These are phyloP conservation scores for Barnettozyma californica DNA, from an alignment of 805 yeast species.

Conservation along the genomic window DNA sequence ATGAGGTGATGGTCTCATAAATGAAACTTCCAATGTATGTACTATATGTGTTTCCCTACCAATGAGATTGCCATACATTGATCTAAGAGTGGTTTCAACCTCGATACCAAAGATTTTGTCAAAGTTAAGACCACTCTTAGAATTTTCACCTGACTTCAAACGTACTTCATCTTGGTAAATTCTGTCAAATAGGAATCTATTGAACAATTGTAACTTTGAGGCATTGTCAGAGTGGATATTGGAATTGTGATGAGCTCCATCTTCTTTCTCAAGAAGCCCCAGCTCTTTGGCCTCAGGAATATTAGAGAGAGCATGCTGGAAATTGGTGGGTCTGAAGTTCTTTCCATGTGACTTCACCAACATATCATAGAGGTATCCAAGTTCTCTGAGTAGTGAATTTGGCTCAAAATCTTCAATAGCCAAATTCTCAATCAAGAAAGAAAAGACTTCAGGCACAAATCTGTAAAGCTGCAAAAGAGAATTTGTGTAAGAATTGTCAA, in stretches of 20 bases:
- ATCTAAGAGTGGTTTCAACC: constrained; percentile 36
- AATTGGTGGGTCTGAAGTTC: constrained; percentile 79
- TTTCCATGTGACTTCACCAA: constrained; percentile 71
- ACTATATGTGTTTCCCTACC: constrained; percentile 6
- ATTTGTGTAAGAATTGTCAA: constrained; percentile 74
- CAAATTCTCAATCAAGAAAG: constrained; percentile 51
- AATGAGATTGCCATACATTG: constrained; percentile 18
- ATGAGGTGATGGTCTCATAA: constrained; percentile 17
- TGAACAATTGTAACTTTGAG: constrained; percentile 43
- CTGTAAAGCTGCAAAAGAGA: constrained; percentile 75
- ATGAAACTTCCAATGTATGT: constrained; percentile 18
- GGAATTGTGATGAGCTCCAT: constrained; percentile 1
- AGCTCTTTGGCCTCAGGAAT: constrained; percentile 45
- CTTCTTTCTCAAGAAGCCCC: constrained; percentile 48
- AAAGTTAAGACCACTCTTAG: constrained; percentile 8
- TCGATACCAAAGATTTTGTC: constrained; percentile 37
- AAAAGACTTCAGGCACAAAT: constrained; percentile 68
- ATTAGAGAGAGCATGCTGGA: constrained; percentile 48
- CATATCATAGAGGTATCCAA: constrained; percentile 92
- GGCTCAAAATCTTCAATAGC: constrained; percentile 45
- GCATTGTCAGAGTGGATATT: constrained; percentile 19
- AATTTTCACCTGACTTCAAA: constrained; percentile 18
- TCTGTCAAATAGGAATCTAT: constrained; percentile 50
- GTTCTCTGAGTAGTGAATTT: constrained; percentile 61
- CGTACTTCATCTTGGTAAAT: constrained; percentile 44